Percentiles rank a stretch among this genome's conserved stretches.
These are phyloP conservation scores for Blastobotrys robertii DNA, from an alignment of 805 yeast genomes.

Conservation along the genomic window DNA sequence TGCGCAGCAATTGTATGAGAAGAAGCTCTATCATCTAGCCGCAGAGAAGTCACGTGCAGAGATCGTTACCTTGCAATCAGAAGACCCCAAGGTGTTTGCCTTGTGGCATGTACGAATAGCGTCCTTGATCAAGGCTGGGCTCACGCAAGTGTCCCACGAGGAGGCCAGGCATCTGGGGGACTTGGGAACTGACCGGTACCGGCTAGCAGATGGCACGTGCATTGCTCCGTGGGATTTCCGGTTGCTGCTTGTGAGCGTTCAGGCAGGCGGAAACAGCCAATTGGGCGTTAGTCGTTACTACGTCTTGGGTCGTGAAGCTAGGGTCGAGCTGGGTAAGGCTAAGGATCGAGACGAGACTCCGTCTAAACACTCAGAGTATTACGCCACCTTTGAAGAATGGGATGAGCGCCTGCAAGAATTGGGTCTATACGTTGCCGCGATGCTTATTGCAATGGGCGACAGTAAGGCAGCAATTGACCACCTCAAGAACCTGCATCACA, in stretches of 20 bases:
- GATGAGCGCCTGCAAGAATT: constrained; percentile 18
- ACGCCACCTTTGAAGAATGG: constrained; percentile 11
- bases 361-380: not conserved
- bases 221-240: constrained; percentile 27
- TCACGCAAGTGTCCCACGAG: constrained; percentile 24
- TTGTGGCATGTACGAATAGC: constrained; percentile 25
- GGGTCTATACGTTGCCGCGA: constrained; percentile 26
- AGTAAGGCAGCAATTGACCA: constrained; percentile 25
- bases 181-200: constrained; percentile 18
- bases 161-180: constrained; percentile 22
- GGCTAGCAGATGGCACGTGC: constrained; percentile 15
- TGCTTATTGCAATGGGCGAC: constrained; percentile 26
- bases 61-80: constrained; percentile 9
- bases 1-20: constrained; percentile 13
- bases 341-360: not conserved
- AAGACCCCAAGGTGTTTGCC: constrained; percentile 14
- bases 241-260: constrained; percentile 23
- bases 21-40: constrained; percentile 20
- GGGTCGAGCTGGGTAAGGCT: constrained; percentile 15
- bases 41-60: constrained; percentile 16
- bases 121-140: constrained; percentile 21
- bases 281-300: constrained; percentile 25
- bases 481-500: constrained; percentile 14
- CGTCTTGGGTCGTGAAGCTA: constrained; percentile 27
- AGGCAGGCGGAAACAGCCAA: constrained; percentile 27